Conservation (phyloP, 805 yeast species). For the Starmerella potacharoeniae region DNA sequence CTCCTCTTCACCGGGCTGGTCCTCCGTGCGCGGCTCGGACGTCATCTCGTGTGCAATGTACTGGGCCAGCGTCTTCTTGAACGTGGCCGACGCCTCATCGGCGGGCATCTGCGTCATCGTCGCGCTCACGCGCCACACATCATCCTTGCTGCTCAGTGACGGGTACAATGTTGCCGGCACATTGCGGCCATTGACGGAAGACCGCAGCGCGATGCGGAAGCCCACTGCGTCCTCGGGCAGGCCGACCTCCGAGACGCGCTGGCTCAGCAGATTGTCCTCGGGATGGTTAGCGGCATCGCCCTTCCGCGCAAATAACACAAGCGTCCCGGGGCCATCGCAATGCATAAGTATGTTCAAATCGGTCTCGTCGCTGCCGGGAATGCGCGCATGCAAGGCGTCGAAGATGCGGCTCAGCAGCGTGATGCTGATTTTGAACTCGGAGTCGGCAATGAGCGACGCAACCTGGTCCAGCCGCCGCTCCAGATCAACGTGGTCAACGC, state of each 20-base stretch:
- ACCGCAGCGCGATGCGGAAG: conserved; percentile 18
- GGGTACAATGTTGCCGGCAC: conserved; percentile 25
- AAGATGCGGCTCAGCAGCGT: conserved; percentile 40
- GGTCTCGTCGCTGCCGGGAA: background rate
- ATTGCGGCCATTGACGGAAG: conserved; percentile 18
- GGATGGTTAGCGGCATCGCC: background rate
- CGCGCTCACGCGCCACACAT: conserved; percentile 31
- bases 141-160: conserved; percentile 20
- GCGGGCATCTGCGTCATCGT: conserved; percentile 18
- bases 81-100: conserved; percentile 16
- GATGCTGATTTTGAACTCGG: conserved; percentile 54
- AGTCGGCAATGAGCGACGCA: conserved; percentile 47
- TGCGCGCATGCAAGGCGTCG: conserved; percentile 29
- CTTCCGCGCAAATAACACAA: conserved; percentile 21
- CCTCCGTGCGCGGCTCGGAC: conserved; percentile 23
- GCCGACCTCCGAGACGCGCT: background rate
- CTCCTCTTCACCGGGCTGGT: conserved; percentile 19
- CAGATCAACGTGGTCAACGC: conserved; percentile 17
- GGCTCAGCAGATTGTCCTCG: background rate
- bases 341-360: conserved; percentile 22
- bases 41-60: conserved; percentile 23
- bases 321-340: conserved; percentile 19
- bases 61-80: conserved; percentile 23
- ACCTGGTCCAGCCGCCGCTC: conserved; percentile 24
- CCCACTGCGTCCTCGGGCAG: conserved; percentile 17